Evolutionary conservation across 805 yeast species (phyloP), one percentile per base, ranked within the genome.

Genomic region (Teunomyces funiuensis): DNA sequence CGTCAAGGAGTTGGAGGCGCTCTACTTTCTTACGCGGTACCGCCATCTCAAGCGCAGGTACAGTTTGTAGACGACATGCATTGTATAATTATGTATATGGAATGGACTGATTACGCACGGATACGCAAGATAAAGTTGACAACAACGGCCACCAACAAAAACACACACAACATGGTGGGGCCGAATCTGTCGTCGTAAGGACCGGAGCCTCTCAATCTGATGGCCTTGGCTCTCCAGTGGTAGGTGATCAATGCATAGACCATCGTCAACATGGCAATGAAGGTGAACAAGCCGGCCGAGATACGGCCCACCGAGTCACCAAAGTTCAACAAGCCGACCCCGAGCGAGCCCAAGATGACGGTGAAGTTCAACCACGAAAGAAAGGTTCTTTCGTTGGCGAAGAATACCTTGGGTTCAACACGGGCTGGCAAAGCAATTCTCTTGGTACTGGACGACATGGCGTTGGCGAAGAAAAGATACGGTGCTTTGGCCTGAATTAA

Each of bases 171-270:
- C 86, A 91, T 83, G 11, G 99, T 95, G 36, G 99, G 99, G 33
- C 99, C 99, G 53, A 93, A 84, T 61, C 99, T 81, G 67, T 93
- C 99, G 60, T 93, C 99, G 62, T 93, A 93, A n/a, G 99, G 99
- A 36, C 99, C 99, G 10, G 96, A 82, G 30, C 99, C 99, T 67
- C 98, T 83, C 69, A 91, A 79, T 66, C 99, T 83, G 53, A 93
- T 93, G 45, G 99, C 99, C 61, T 90, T 88, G 1, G 99, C 99
- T 74, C 99, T 87, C 99, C 99, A 95, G 67, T 93, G 99, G 65
- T 93, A 93, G 9, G 98, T 93, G 36, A 88, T 77, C 47, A 93
- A 76, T 1, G 99, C 99, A 58, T 93, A 93, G 2, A 84, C 77
- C 99, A 93, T 93, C 17, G 99, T 91, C 50, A 87, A 88, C 97